Base-by-base conservation (phyloP, 2,329 filamentous ascomycete species). In the Thermothelomyces thermophilus region DNA sequence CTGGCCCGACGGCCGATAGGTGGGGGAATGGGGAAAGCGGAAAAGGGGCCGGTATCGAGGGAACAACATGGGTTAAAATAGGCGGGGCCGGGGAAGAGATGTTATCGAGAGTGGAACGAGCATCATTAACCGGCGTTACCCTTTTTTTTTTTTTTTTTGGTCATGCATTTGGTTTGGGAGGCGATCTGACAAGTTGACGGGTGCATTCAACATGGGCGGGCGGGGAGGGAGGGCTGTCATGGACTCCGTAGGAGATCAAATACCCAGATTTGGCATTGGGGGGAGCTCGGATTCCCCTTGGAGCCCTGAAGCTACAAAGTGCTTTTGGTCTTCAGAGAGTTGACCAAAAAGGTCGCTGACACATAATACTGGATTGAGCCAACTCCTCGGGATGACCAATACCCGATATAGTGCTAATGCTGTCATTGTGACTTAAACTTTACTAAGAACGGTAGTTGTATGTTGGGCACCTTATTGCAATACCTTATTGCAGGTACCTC, bases 201-300 rank as follows among this genome's bases (percentile, higher is more conserved):
- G 17, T 52, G 58, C 56, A 62, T 67, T 67, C 64, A 66, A 62
- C 61, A 62, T 60, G 57, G 48, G 53, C 35, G 28, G 41, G 39
- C 30, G n/a, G 31, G 17, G 14, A 20, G 33, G 20, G 16, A 42
- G 14, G 33, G 28, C 19, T 22, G 54, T 36, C 24, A 19, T 26
- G 5, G 9, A 26, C 5, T 5, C 24, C 5, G 24, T 26, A 26
- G 24, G 24, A 5, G 36, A 26, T 14, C 20, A 30, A 48, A 52
- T 50, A 54, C 52, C 49, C 47, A 46, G 45, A 33, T 41, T 22
- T 41, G 48, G 42, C 31, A 31, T 31, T 9, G 30, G 7, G 20
- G 34, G 37, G 37, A 34, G 47, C 51, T 57, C 51, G 46, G 50
- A 53, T 52, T 54, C 48, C 41, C 47, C 40, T 52, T 41, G n/a